A percentile compares a stretch with the other conserved stretches of the same genome.
These are phyloP conservation scores for Solanum chiquidenum DNA, from an alignment of 257 asterid genomes.

Conservation along the genomic window DNA sequence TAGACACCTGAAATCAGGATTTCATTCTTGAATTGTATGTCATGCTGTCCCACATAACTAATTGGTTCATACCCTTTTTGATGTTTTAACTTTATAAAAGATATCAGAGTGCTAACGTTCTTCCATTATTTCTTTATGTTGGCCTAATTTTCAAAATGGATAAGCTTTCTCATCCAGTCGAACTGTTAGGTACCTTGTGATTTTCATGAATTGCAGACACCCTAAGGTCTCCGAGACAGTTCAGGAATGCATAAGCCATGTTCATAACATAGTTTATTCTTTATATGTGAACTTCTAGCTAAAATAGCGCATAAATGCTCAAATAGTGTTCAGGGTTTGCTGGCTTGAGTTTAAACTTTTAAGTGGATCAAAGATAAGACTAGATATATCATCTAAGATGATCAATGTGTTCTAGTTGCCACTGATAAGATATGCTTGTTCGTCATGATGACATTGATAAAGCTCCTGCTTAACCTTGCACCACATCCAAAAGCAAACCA, in stretches of 20 bases:
- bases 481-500: background rate
- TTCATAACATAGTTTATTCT: background rate
- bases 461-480: background rate
- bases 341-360: background rate
- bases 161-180: background rate
- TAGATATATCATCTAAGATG: background rate
- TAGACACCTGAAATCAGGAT: background rate
- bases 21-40: background rate
- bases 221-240: background rate
- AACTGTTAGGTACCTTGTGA: background rate
- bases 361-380: background rate
- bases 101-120: background rate
- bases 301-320: background rate
- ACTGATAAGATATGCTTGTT: background rate
- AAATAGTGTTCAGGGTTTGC: background rate
- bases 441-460: background rate
- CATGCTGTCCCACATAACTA: background rate
- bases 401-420: background rate
- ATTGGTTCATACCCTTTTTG: background rate
- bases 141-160: background rate
- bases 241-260: background rate
- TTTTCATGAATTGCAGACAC: background rate
- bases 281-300: background rate
- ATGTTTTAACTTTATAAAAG: background rate
- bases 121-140: background rate